A percentile compares a stretch with the other conserved stretches of the same genome.
Evolutionary conservation across 148 eudicot genomes (phyloP).

Genomic region (Gaultheria prostrata): DNA sequence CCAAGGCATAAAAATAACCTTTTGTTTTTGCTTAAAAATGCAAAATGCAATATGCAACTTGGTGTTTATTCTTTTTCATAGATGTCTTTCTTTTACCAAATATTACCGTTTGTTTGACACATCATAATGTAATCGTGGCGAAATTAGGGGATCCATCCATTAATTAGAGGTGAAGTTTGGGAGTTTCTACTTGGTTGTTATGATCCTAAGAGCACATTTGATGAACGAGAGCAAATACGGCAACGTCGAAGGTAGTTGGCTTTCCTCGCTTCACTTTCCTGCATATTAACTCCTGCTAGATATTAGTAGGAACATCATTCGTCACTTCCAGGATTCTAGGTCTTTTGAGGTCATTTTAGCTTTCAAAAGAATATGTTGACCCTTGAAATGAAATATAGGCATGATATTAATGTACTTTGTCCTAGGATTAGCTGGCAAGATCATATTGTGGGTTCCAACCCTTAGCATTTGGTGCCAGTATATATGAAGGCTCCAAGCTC

Average conservation of each 20-base stretch:
- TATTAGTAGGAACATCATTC: not conserved
- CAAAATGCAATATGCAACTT: not conserved
- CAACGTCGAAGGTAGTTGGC: conserved; percentile 63
- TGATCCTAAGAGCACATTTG: conserved; percentile 87
- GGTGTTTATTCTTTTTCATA: not conserved
- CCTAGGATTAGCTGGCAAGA: not conserved
- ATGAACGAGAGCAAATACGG: conserved; percentile 74
- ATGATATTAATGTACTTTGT: not conserved
- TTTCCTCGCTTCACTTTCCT: conserved; percentile 16
- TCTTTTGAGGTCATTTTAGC: not conserved
- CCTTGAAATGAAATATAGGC: not conserved
- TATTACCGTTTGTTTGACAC: conserved; percentile 8
- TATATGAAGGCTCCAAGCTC: not conserved
- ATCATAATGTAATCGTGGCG: not conserved
- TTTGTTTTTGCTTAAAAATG: not conserved
- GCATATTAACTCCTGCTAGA: not conserved
- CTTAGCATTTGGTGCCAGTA: not conserved
- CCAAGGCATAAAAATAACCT: not conserved
- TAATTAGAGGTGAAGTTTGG: conserved; percentile 98
- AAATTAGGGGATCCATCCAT: conserved; percentile 91
- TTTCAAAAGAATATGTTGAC: not conserved
- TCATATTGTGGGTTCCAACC: not conserved
- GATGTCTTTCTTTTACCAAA: not conserved
- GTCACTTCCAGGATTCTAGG: not conserved
- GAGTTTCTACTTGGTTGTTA: conserved; percentile 94